These are phyloP conservation scores for Fragilariopsis cylindrus DNA, from an alignment of 108 stramenopile genomes.

Conservation along the genomic window DNA sequence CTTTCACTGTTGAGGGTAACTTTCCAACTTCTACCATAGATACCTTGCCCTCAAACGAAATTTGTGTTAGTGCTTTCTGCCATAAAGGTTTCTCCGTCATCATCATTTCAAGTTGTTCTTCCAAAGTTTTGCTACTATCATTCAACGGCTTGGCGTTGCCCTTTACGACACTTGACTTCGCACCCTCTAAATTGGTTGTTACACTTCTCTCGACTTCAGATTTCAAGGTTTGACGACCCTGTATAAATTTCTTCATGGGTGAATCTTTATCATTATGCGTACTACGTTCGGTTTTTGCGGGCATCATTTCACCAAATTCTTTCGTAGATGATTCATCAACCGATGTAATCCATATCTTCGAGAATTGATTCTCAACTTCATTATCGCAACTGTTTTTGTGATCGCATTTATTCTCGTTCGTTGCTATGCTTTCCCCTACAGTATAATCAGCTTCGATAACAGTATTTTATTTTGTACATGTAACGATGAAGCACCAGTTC, in stretches of 20 bases:
- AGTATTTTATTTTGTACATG: no score
- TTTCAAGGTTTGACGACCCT: background rate
- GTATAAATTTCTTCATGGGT: background rate
- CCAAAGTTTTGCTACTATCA: background rate
- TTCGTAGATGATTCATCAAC: background rate
- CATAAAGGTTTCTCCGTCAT: conserved; percentile 9
- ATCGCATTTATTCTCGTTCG: no score
- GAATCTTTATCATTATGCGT: no score
- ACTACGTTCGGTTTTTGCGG: no score
- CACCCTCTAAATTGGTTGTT: background rate
- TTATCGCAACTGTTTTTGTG: no score
- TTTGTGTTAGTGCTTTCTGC: background rate
- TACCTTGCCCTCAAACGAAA: background rate
- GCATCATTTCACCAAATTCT: no score
- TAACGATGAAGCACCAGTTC: no score
- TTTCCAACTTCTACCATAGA: background rate
- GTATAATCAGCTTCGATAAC: no score
- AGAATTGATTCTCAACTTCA: background rate
- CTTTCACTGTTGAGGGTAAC: background rate
- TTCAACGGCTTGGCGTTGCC: background rate
- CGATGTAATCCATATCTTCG: background rate
- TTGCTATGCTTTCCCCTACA: no score
- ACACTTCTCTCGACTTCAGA: background rate
- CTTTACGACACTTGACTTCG: background rate
- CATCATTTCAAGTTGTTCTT: conserved; percentile 6